Percentiles rank a stretch among this genome's conserved stretches.
Evolutionary conservation across 345 rosid species (phyloP).

Genomic region (Eucalyptus dawsonii): DNA sequence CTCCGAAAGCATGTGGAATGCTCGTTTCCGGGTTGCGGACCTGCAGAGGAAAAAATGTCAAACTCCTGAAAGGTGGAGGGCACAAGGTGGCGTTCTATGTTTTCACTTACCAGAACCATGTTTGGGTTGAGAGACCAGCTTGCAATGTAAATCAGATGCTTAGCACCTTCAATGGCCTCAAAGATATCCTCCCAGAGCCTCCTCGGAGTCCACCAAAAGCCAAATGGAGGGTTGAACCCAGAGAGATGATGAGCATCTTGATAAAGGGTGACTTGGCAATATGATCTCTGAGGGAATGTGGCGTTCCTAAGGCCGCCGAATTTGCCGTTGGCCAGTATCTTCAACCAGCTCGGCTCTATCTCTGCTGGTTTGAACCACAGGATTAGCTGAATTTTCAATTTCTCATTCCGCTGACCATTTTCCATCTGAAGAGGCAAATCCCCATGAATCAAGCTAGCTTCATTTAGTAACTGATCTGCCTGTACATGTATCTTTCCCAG

Average conservation of each 20-base stretch:
- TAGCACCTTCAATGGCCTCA: conserved; percentile 68
- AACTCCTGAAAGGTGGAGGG: background rate
- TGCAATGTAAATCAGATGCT: conserved; percentile 65
- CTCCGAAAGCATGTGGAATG: conserved; percentile 54
- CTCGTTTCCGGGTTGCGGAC: conserved; percentile 54
- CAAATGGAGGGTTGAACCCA: conserved; percentile 39
- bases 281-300: conserved; percentile 62
- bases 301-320: conserved; percentile 57
- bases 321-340: conserved; percentile 14
- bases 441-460: conserved; percentile 45
- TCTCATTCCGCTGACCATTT: conserved; percentile 31
- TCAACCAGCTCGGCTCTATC: conserved; percentile 47
- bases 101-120: conserved; percentile 41
- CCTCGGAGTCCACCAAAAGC: conserved; percentile 22
- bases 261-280: conserved; percentile 56
- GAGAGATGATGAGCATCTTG: conserved; percentile 66
- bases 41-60: conserved; percentile 6
- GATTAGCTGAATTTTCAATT: conserved; percentile 47
- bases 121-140: conserved; percentile 91
- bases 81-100: background rate
- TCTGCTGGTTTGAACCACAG: conserved; percentile 83
- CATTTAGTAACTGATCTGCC: conserved; percentile 31
- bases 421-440: conserved; percentile 42
- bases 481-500: conserved; percentile 43
- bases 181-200: conserved; percentile 81